Conservation (phyloP, 805 yeast species). For the Lachancea kluyveri region DNA sequence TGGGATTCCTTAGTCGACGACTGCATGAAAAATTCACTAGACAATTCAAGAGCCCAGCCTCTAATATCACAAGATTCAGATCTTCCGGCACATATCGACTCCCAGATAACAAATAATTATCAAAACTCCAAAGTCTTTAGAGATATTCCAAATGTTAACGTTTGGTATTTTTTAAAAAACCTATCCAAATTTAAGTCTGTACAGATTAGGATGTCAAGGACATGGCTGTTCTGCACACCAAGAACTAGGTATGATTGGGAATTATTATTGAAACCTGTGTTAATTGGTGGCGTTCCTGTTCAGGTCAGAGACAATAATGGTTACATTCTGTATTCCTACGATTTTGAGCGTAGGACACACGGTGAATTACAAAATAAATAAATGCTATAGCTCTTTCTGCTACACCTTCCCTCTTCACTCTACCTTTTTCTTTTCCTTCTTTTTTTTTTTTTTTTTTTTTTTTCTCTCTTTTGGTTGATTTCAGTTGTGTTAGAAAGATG, state of each 20-base stretch:
- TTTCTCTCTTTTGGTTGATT: too few relatives aligned
- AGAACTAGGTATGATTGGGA: constrained; percentile 37
- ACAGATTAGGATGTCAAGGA: constrained; percentile 33
- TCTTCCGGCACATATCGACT: constrained; percentile 10
- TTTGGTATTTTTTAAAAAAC: constrained; percentile 29
- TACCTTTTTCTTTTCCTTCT: too few relatives aligned
- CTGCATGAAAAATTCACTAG: constrained; percentile 14
- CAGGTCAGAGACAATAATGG: constrained; percentile 35
- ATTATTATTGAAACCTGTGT: constrained; percentile 29
- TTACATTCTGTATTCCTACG: constrained; percentile 40
- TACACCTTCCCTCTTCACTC: too few relatives aligned
- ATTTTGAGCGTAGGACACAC: too few relatives aligned
- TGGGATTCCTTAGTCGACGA: constrained; percentile 24
- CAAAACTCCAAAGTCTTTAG: constrained; percentile 20
- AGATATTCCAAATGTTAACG: constrained; percentile 34
- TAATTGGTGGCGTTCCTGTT: constrained; percentile 30
- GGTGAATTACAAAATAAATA: too few relatives aligned
- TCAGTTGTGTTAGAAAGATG: too few relatives aligned
- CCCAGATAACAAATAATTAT: constrained; percentile 21
- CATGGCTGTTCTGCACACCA: constrained; percentile 33
- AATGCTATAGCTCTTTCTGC: too few relatives aligned
- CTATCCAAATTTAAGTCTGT: constrained; percentile 30
- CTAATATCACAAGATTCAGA: constrained; percentile 1
- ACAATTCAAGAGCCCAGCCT: not conserved
- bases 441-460: too few relatives aligned